Percentiles rank a stretch among this genome's conserved stretches.
phyloP scores from a whole-genome alignment of 1,139 yeast species.

The Magnusiomyces ingens region DNA sequence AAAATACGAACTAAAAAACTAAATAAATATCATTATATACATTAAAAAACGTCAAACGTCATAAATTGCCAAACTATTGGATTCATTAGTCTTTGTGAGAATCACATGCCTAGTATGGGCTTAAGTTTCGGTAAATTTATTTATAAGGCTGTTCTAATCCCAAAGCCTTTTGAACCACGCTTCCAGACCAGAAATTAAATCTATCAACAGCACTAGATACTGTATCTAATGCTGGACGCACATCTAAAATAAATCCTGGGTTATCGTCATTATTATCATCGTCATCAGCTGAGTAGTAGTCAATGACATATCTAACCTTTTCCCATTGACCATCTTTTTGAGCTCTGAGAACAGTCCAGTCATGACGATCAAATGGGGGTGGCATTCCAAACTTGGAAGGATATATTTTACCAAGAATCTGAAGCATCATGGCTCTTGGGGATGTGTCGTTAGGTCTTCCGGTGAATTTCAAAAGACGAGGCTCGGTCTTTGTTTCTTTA shows the following conservation, averaged over 20 bases:
- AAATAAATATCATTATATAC: neutral
- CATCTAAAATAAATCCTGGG: conserved; percentile 89
- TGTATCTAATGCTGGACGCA: conserved; percentile 87
- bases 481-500: conserved; percentile 47
- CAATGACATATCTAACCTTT: conserved; percentile 83
- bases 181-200: conserved; percentile 45
- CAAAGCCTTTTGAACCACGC: conserved; percentile 42
- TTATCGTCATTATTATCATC: conserved; percentile 70
- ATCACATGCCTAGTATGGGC: too few species aligned
- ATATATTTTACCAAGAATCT: conserved; percentile 58
- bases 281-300: conserved; percentile 89
- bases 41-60: neutral
- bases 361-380: conserved; percentile 97
- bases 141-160: conserved; percentile 28
- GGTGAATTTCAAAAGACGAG: conserved; percentile 77
- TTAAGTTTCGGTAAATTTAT: neutral
- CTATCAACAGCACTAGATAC: conserved; percentile 60
- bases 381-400: conserved; percentile 68
- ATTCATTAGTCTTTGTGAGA: too few species aligned
- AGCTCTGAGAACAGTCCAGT: conserved; percentile 88
- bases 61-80: too few species aligned
- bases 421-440: conserved; percentile 78
- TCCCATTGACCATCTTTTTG: conserved; percentile 44
- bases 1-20: too few species aligned
- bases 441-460: conserved; percentile 86